Evolutionary conservation across 345 rosid species (phyloP), one percentile per base, ranked within the genome.

Genomic region (Draba incana): DNA sequence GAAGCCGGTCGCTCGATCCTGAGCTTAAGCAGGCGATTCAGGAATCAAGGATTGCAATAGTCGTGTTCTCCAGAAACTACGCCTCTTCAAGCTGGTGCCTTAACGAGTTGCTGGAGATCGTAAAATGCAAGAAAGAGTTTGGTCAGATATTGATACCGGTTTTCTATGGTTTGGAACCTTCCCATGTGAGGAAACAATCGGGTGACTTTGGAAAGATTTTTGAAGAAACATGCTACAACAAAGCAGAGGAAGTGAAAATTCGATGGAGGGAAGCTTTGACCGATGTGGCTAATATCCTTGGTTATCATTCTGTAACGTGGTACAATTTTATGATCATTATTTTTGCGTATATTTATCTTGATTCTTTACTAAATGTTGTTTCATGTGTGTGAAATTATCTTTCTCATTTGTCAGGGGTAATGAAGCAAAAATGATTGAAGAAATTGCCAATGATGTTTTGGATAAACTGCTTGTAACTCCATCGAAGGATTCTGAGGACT

Each of bases 141-240:
- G 74, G 59, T 16, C 74, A 59, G 5, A 1, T 28, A 0, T 24
- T 71, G 1, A 52, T 71, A 0, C 65, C 77, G 0, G 12, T 73
- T 50, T 73, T 73, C 41, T 73, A 73, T 12, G 2, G 35, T 14
- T 28, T 71, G 20, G 70, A 71, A 54, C 76, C 70, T 5, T 71
- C 57, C 2, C n/a, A 71, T 24, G 64, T 71, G 0, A 65, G 70
- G 6, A 54, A 54, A 13, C 69, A 71, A 9, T 24, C 10, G 4
- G 70, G 64, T 7, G 10, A 37, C 0, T 71, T 71, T 37, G 76
- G 64, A 10, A 9, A 63, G 23, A 6, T 2, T 0, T 63, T 71
- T 63, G 1, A 6, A 1, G 6, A 38, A 46, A 59, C 74, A 0
- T 50, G 66, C 6, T 3, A 8, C 0, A 15, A 6, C 0, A 33